Percentiles rank a stretch among this genome's conserved stretches.
phyloP scores from a whole-genome alignment of 768 basidiomycete species.

The Boletus sp. region DNA sequence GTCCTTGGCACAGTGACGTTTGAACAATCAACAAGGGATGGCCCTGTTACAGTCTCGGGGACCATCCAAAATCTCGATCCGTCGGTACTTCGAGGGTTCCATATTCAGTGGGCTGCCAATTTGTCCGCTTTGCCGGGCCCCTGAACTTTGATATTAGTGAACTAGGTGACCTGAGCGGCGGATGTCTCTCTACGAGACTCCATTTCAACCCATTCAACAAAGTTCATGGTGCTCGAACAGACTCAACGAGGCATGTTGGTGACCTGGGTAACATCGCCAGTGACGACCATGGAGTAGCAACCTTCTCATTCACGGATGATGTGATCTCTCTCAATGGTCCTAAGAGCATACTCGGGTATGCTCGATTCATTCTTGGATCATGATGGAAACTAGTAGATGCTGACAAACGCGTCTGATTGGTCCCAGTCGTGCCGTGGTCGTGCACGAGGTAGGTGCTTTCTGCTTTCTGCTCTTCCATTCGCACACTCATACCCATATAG shows the following conservation, averaged over 20 bases:
- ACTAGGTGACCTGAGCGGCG: constrained; percentile 62
- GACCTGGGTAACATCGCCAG: constrained; percentile 73
- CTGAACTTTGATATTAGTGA: constrained; percentile 9
- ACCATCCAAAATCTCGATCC: constrained; percentile 58
- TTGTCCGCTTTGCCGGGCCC: constrained; percentile 15
- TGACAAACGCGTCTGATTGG: constrained; percentile 5
- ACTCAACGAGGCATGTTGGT: constrained; percentile 62
- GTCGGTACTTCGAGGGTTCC: constrained; percentile 65
- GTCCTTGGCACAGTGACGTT: constrained; percentile 68
- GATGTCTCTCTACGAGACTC: constrained; percentile 63
- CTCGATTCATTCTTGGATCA: not conserved
- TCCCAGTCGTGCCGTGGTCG: constrained; percentile 62
- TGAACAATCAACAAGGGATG: constrained; percentile 46
- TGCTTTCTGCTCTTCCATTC: constrained; percentile 3
- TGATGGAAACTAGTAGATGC: not conserved
- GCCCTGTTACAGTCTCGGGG: constrained; percentile 60
- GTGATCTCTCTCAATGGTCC: constrained; percentile 66
- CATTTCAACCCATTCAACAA: constrained; percentile 74
- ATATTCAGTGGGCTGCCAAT: constrained; percentile 61
- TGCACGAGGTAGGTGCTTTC: constrained; percentile 54
- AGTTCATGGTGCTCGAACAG: constrained; percentile 62
- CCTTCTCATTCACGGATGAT: constrained; percentile 55
- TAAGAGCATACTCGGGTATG: constrained; percentile 66
- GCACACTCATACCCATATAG: constrained; percentile 30
- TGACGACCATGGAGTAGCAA: constrained; percentile 54